phyloP scores from a whole-genome alignment of 768 basidiomycete species.

The Podaxis sp. region DNA sequence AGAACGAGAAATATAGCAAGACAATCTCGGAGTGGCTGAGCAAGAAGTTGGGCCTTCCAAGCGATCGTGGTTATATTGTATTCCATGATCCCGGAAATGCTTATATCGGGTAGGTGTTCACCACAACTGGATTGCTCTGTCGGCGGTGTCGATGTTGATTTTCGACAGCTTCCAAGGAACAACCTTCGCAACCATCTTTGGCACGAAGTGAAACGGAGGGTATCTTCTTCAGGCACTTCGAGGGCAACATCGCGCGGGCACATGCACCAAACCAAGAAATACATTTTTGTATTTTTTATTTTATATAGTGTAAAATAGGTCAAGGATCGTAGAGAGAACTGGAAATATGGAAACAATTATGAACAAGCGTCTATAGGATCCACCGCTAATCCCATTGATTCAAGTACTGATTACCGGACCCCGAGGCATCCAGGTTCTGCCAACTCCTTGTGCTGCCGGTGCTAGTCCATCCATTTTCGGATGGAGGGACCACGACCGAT shows the following conservation, averaged over 20 bases:
- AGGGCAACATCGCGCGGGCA: neutral
- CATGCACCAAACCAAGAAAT: neutral
- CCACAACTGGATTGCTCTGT: neutral
- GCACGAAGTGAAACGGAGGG: neutral
- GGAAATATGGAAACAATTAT: neutral
- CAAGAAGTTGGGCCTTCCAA: conserved; percentile 46
- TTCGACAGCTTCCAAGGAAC: conserved; percentile 36
- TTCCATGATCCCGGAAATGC: conserved; percentile 54
- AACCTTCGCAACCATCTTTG: conserved; percentile 41
- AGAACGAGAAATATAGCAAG: conserved; percentile 54
- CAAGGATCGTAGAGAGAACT: neutral
- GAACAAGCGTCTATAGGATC: too few relatives aligned
- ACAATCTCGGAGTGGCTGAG: conserved; percentile 53
- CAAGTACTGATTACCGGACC: conserved; percentile 35
- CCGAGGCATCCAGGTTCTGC: conserved; percentile 13
- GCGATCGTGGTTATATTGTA: conserved; percentile 58
- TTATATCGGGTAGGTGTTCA: conserved; percentile 41
- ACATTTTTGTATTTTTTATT: conserved; percentile 12
- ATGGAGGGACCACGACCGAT: conserved; percentile 26
- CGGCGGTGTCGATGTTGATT: neutral
- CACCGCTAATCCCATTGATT: neutral
- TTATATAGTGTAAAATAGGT: neutral
- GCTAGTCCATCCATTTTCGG: conserved; percentile 31
- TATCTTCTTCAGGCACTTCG: neutral
- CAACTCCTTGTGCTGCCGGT: conserved; percentile 8